Percentiles rank a stretch among this genome's conserved stretches.
Conservation (phyloP, 2,329 filamentous ascomycete species). For the Fusarium sp. region DNA sequence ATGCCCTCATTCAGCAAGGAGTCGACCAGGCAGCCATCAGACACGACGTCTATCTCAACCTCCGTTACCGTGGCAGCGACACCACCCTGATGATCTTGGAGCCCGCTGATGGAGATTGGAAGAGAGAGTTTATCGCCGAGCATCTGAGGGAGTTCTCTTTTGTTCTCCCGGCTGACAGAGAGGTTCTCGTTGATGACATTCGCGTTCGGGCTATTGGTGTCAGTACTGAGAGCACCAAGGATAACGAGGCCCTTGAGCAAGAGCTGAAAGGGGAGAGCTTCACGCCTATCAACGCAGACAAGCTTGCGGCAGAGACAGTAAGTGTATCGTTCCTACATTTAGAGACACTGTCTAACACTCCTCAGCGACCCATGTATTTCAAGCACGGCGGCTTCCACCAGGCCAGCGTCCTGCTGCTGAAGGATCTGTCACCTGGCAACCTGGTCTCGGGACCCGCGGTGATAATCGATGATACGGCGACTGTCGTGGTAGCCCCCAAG, state of each 20-base stretch:
- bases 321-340: background rate
- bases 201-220: constrained; percentile 51
- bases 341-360: background rate
- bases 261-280: constrained; percentile 17
- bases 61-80: constrained; percentile 55
- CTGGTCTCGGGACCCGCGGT: constrained; percentile 68
- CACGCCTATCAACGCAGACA: constrained; percentile 6
- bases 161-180: constrained; percentile 42
- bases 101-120: constrained; percentile 19
- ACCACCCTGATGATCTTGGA: constrained; percentile 52
- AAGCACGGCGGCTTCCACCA: constrained; percentile 39
- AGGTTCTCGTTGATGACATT: constrained; percentile 54
- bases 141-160: constrained; percentile 43
- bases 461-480: constrained; percentile 77
- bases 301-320: background rate
- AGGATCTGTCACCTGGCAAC: constrained; percentile 17
- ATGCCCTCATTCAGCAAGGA: constrained; percentile 38
- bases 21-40: constrained; percentile 55
- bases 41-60: constrained; percentile 54
- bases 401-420: constrained; percentile 34
- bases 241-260: constrained; percentile 14
- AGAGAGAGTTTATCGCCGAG: constrained; percentile 42
- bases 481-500: constrained; percentile 71
- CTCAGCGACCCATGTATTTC: constrained; percentile 16
- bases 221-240: constrained; percentile 12